Conservation (phyloP, 345 rosid species). For the Brassica incana region DNA sequence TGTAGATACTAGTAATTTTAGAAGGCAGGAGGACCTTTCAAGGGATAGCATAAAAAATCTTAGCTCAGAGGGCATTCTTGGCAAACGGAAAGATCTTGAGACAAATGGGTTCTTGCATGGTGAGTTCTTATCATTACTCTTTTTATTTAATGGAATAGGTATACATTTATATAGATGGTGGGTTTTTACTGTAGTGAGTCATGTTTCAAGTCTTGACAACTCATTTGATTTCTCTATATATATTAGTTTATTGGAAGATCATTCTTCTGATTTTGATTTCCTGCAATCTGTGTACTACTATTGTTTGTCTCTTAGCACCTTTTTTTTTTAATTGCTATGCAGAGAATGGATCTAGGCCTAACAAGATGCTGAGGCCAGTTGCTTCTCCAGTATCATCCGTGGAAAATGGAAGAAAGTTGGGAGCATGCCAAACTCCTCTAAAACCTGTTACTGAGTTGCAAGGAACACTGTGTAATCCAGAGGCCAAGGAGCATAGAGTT, state of each 20-base stretch:
- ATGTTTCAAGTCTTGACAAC: constrained; percentile 10
- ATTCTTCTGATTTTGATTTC: not conserved
- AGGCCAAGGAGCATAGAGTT: constrained; percentile 42
- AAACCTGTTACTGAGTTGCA: constrained; percentile 34
- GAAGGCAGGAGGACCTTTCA: constrained; percentile 3
- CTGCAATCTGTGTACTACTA: not conserved
- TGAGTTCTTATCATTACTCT: constrained; percentile 42
- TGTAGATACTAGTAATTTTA: constrained; percentile 11
- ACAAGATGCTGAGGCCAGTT: constrained; percentile 46
- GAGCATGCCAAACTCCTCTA: constrained; percentile 34
- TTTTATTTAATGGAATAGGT: not conserved
- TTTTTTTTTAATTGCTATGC: constrained; percentile 39
- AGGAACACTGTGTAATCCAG: constrained; percentile 35
- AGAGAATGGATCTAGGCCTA: constrained; percentile 51
- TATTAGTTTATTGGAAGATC: not conserved
- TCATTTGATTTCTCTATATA: not conserved
- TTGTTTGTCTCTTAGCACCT: constrained; percentile 14
- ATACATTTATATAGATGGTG: not conserved
- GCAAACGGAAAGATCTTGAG: constrained; percentile 62
- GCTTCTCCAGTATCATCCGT: constrained; percentile 38
- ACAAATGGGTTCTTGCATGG: constrained; percentile 66
- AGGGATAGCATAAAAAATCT: constrained; percentile 24
- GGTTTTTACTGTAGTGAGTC: not conserved
- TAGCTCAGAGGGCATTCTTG: constrained; percentile 38
- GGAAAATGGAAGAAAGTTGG: constrained; percentile 53